phyloP scores from a whole-genome alignment of 208 protist species.

The Leishmania guyanensis region DNA sequence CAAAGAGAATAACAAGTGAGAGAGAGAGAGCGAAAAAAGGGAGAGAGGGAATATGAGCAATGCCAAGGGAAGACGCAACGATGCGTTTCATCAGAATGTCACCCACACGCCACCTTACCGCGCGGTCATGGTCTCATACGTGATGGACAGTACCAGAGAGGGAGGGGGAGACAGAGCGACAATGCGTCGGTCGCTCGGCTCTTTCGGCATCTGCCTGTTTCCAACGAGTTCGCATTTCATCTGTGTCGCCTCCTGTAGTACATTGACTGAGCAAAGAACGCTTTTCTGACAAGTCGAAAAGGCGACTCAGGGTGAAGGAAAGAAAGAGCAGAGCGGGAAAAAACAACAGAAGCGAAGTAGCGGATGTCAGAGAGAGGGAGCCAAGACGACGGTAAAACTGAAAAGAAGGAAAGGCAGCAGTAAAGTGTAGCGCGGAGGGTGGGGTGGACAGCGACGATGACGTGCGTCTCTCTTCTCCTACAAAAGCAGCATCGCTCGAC shows the following conservation, averaged over 20 bases:
- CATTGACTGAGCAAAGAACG: not conserved
- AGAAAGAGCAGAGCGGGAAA: conserved; percentile 7
- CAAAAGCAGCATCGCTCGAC: not conserved
- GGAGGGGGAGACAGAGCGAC: not conserved
- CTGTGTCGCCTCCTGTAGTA: not conserved
- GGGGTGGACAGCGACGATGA: not conserved
- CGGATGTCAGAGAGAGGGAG: not conserved
- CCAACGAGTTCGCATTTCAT: not conserved
- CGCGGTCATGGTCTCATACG: not conserved
- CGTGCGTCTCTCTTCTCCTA: not conserved
- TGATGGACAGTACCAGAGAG: not conserved
- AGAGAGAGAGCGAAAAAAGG: conserved; percentile 1
- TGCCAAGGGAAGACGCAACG: conserved; percentile 3
- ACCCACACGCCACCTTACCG: not conserved
- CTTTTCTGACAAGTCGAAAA: not conserved
- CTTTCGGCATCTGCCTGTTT: not conserved
- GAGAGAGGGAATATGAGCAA: conserved; percentile 2
- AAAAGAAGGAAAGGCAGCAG: not conserved
- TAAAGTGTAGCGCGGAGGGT: not conserved
- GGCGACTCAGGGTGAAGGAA: not conserved
- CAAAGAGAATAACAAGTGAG: conserved; percentile 25
- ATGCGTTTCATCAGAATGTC: not conserved
- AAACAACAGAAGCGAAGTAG: not conserved
- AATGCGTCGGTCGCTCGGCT: not conserved
- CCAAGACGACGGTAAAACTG: not conserved